Conservation (phyloP, 2,329 filamentous ascomycete species). For the Diplodia seriata region DNA sequence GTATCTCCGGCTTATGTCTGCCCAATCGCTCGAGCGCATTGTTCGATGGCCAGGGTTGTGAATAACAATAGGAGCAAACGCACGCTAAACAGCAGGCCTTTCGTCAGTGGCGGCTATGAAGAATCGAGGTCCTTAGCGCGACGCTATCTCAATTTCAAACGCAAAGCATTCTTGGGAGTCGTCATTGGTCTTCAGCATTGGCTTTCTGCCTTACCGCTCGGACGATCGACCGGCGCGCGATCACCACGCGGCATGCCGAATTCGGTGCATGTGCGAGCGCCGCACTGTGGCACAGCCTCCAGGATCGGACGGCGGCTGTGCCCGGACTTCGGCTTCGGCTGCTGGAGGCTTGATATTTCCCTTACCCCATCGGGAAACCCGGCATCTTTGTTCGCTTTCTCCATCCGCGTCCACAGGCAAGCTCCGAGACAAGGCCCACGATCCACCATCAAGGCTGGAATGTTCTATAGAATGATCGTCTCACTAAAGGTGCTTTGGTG, state of each 20-base stretch:
- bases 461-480: background rate
- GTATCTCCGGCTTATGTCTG: background rate
- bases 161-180: background rate
- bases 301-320: constrained; percentile 10
- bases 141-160: too few relatives aligned
- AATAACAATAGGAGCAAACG: background rate
- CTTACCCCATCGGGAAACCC: constrained; percentile 18
- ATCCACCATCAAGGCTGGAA: too few relatives aligned
- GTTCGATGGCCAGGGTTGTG: background rate
- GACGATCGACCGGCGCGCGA: constrained; percentile 20
- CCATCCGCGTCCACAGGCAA: background rate
- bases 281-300: background rate
- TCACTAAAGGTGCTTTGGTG: background rate
- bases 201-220: background rate
- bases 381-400: background rate
- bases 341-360: background rate
- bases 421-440: too few relatives aligned
- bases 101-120: background rate
- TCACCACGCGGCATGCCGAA: constrained; percentile 17
- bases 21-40: background rate
- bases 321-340: constrained; percentile 13
- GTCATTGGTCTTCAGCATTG: background rate
- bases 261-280: constrained; percentile 6
- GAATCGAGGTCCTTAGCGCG: background rate
- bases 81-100: background rate